A percentile compares a stretch with the other conserved stretches of the same genome.
Conservation (phyloP, 495 filamentous ascomycete genomes). For the Pyrenopolyporus hunteri region DNA sequence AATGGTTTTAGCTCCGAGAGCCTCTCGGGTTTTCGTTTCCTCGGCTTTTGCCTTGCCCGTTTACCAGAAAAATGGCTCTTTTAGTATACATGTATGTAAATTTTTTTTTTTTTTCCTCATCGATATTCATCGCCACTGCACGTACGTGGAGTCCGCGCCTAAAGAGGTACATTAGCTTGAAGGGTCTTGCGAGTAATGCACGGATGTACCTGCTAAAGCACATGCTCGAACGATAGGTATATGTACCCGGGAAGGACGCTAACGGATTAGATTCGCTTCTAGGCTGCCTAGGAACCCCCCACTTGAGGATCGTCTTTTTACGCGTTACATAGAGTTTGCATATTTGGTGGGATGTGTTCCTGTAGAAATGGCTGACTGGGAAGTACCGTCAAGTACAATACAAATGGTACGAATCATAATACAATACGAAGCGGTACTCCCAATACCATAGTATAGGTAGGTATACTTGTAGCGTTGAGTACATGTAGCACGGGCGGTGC, state of each 20-base stretch:
- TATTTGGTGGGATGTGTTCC: constrained; percentile 27
- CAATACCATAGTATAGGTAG: no score
- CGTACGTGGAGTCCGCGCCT: background rate
- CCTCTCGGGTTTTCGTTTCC: constrained; percentile 9
- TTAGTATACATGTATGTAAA: background rate
- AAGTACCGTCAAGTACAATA: background rate
- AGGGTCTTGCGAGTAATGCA: background rate
- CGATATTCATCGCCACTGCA: background rate
- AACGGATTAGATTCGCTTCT: constrained; percentile 14
- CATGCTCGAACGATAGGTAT: background rate
- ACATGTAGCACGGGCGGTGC: background rate
- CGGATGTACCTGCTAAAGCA: background rate
- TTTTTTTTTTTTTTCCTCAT: no score
- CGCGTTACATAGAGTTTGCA: constrained; percentile 24
- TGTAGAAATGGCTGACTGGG: background rate
- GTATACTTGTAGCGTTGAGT: no score
- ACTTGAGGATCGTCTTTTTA: constrained; percentile 9
- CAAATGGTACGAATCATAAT: constrained; percentile 6
- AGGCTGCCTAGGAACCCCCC: constrained; percentile 13
- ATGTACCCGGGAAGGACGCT: constrained; percentile 2
- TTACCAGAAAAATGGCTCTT: background rate
- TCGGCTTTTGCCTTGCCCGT: constrained; percentile 1
- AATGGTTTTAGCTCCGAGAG: constrained; percentile 23
- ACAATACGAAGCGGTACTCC: no score
- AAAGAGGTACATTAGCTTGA: background rate